Evolutionary conservation across 1,284 basidiomycete genomes (phyloP).

Genomic region (Papiliotrema flavescens): DNA sequence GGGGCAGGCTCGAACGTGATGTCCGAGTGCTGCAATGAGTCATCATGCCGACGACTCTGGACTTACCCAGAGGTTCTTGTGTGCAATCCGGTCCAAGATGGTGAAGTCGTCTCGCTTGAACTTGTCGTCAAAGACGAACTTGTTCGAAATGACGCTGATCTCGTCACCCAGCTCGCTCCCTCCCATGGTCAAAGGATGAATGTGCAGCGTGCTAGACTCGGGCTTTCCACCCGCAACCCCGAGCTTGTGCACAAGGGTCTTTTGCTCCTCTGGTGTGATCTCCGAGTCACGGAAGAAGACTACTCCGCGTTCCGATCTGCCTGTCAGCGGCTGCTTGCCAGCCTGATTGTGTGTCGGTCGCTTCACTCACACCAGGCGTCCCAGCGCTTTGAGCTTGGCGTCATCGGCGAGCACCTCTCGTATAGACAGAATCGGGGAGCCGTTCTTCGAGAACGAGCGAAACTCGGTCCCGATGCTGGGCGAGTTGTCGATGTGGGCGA

Average conservation of each 20-base stretch:
- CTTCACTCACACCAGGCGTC: slow-evolving; percentile 29
- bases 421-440: slow-evolving; percentile 25
- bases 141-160: slow-evolving; percentile 29
- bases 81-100: slow-evolving; percentile 15
- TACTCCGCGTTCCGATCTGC: slow-evolving; percentile 61
- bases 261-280: slow-evolving; percentile 53
- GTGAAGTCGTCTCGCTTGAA: slow-evolving; percentile 17
- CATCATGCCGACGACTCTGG: neutral
- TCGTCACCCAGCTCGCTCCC: slow-evolving; percentile 34
- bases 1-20: slow-evolving; percentile 61
- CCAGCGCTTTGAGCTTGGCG: slow-evolving; percentile 28
- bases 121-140: slow-evolving; percentile 26
- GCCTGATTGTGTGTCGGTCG: too few relatives aligned
- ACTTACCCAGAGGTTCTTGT: slow-evolving; percentile 24
- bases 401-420: slow-evolving; percentile 27
- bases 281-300: slow-evolving; percentile 62
- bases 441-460: slow-evolving; percentile 19
- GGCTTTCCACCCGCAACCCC: slow-evolving; percentile 62
- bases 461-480: slow-evolving; percentile 48
- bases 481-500: slow-evolving; percentile 36
- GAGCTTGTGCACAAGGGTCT: slow-evolving; percentile 53
- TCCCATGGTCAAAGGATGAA: slow-evolving; percentile 62
- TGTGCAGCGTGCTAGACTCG: slow-evolving; percentile 56
- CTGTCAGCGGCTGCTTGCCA: neutral
- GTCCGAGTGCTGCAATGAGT: slow-evolving; percentile 50